These are phyloP conservation scores for Hemileccinum impolitum DNA, from an alignment of 768 basidiomycete species.

Conservation along the genomic window DNA sequence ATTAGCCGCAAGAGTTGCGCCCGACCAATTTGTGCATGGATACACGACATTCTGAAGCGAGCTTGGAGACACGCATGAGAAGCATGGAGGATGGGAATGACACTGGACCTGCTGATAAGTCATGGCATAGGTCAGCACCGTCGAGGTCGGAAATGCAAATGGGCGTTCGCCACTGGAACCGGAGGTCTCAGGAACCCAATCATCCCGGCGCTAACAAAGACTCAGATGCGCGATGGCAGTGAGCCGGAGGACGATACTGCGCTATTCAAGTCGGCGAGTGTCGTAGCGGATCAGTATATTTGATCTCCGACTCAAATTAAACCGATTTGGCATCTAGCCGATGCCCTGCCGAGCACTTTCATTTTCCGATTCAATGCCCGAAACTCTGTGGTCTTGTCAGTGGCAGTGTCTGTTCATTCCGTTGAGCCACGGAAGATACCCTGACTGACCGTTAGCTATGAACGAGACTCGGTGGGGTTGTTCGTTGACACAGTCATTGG, in stretches of 20 bases:
- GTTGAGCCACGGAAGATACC: slow-evolving; percentile 10
- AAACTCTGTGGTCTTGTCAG: not conserved
- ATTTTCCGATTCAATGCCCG: not conserved
- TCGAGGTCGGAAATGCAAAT: slow-evolving; percentile 19
- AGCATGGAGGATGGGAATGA: slow-evolving; percentile 8
- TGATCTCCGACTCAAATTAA: slow-evolving; percentile 1
- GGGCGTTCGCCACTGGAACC: slow-evolving; percentile 6
- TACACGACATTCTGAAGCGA: not conserved
- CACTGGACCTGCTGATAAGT: slow-evolving; percentile 1
- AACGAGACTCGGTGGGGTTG: too few relatives aligned
- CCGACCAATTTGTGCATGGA: slow-evolving; percentile 17
- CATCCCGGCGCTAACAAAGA: slow-evolving; percentile 8
- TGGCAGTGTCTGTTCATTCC: slow-evolving; percentile 4
- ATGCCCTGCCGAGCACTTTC: not conserved
- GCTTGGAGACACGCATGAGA: slow-evolving; percentile 7
- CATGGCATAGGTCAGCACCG: slow-evolving; percentile 18
- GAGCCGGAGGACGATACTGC: not conserved
- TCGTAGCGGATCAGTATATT: not conserved
- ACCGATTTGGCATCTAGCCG: not conserved
- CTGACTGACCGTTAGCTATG: not conserved
- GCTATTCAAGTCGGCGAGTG: not conserved
- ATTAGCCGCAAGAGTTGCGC: slow-evolving; percentile 16
- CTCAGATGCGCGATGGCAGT: not conserved
- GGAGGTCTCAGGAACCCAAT: slow-evolving; percentile 4
- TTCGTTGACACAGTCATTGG: too few relatives aligned